phyloP scores from a whole-genome alignment of 331 rosid genomes.

The Malus hybrid region DNA sequence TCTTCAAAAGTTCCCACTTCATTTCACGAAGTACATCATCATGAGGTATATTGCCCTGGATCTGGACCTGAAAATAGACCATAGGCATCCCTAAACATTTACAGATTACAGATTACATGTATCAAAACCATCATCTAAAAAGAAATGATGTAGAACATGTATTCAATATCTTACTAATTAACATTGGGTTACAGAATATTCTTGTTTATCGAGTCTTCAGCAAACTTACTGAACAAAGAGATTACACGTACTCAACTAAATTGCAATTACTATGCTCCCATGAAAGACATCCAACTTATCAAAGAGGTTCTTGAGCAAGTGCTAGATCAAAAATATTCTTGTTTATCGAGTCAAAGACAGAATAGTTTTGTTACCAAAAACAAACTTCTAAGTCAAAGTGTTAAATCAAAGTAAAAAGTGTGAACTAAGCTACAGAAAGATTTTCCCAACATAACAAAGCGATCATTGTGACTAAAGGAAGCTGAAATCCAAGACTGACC shows the following conservation, averaged over 20 bases:
- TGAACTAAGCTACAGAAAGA: no score
- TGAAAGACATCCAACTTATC: neutral
- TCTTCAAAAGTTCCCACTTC: no score
- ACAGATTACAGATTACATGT: neutral
- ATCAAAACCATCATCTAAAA: neutral
- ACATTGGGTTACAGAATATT: neutral
- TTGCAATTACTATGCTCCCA: neutral
- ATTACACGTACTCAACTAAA: neutral
- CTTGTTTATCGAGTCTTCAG: neutral
- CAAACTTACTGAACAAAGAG: neutral
- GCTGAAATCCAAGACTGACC: conserved; percentile 27
- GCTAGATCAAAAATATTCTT: neutral
- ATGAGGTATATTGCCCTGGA: conserved; percentile 33
- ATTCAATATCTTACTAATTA: neutral
- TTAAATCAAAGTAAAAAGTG: neutral
- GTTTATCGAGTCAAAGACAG: neutral
- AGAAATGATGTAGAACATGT: neutral
- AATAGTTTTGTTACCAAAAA: neutral
- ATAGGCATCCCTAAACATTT: conserved; percentile 8
- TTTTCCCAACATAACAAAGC: neutral
- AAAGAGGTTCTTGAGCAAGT: neutral
- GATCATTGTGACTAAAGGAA: neutral
- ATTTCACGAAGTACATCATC: conserved; percentile 9
- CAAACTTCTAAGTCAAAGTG: no score
- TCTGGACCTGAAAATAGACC: conserved; percentile 46